These are phyloP conservation scores for Thraustochytrium striatum DNA, from an alignment of 352 stramenopile species.

Conservation along the genomic window DNA sequence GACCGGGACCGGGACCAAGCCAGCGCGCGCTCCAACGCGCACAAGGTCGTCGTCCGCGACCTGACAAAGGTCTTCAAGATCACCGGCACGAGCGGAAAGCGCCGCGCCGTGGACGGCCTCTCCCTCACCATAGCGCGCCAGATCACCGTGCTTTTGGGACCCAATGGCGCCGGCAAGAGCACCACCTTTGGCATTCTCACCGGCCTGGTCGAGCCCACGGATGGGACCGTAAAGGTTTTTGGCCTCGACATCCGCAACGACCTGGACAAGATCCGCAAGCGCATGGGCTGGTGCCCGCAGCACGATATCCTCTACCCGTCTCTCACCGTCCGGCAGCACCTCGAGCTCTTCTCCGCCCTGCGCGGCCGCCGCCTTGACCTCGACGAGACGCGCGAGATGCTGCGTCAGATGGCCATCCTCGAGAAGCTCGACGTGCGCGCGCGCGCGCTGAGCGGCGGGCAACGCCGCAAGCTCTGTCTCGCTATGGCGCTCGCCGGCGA, in stretches of 20 bases:
- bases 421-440: conserved; percentile 67
- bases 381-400: conserved; percentile 67
- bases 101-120: conserved; percentile 20
- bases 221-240: conserved; percentile 58
- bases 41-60: too few relatives aligned
- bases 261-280: conserved; percentile 77
- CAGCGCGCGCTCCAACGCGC: too few relatives aligned
- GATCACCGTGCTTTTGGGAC: conserved; percentile 54
- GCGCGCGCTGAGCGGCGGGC: conserved; percentile 74
- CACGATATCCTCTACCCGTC: conserved; percentile 90
- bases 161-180: conserved; percentile 57
- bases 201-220: conserved; percentile 52
- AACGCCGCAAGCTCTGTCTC: conserved; percentile 91
- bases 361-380: conserved; percentile 66
- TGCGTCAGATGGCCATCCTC: conserved; percentile 82
- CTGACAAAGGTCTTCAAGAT: conserved; percentile 40
- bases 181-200: conserved; percentile 57
- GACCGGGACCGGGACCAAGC: too few relatives aligned
- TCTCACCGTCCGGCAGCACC: conserved; percentile 88
- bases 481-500: conserved; percentile 90
- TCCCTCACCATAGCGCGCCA: conserved; percentile 47
- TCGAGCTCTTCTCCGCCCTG: conserved; percentile 83
- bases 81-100: conserved; percentile 5
- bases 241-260: conserved; percentile 69
- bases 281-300: conserved; percentile 91